Percentiles rank a stretch among this genome's conserved stretches.
Evolutionary conservation across 2,329 filamentous ascomycete genomes (phyloP).

Genomic region (Domatiomyces catenatus): DNA sequence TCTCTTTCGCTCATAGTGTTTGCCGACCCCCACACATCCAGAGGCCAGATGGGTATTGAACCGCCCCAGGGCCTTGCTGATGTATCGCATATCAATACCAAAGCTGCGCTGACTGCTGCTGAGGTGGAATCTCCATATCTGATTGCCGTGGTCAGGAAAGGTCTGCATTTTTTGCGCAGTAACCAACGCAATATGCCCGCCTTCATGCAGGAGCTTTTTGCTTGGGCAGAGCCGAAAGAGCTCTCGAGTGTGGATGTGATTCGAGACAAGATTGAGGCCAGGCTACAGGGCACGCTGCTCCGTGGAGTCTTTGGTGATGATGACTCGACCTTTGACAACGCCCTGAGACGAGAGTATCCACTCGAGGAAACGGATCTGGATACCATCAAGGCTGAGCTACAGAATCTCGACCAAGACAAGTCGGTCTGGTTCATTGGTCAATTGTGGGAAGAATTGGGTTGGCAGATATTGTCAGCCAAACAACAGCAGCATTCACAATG

Average conservation of each 20-base stretch:
- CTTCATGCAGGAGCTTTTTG: constrained; percentile 12
- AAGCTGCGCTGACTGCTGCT: constrained; percentile 17
- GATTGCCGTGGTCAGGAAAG: constrained; percentile 21
- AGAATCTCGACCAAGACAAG: constrained; percentile 22
- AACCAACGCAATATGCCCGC: constrained; percentile 3
- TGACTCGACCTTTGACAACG: constrained; percentile 20
- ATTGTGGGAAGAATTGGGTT: constrained; percentile 43
- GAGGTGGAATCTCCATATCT: constrained; percentile 24
- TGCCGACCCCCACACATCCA: not conserved
- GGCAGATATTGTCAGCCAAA: constrained; percentile 32
- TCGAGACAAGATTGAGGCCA: constrained; percentile 12
- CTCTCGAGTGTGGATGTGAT: not conserved
- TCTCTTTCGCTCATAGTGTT: constrained; percentile 14
- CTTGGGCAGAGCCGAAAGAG: not conserved
- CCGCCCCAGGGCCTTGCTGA: constrained; percentile 22
- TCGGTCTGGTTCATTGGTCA: constrained; percentile 41
- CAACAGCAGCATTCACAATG: not conserved
- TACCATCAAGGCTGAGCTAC: constrained; percentile 1
- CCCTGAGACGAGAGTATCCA: constrained; percentile 17
- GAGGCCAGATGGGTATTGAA: constrained; percentile 7
- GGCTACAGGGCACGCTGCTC: constrained; percentile 28
- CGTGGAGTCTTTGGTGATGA: constrained; percentile 27
- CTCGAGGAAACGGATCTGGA: constrained; percentile 9
- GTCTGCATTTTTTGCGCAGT: constrained; percentile 14
- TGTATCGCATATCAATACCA: constrained; percentile 11